These are phyloP conservation scores for Fusarium sp. DNA, from an alignment of 2,329 filamentous ascomycete species.

Conservation along the genomic window DNA sequence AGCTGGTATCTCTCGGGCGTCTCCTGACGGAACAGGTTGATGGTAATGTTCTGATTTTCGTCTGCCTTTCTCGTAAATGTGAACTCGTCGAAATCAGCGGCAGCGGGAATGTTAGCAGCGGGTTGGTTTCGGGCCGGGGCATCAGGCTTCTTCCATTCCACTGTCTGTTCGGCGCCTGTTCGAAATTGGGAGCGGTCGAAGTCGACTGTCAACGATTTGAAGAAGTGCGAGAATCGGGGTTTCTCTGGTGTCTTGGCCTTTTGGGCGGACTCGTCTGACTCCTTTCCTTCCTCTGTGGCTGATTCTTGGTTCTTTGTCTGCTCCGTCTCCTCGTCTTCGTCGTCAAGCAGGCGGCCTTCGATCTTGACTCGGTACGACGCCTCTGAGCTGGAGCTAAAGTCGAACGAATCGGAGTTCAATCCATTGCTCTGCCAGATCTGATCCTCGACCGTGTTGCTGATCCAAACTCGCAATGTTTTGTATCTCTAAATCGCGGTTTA, in stretches of 20 bases:
- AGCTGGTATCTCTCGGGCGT: conserved; percentile 85
- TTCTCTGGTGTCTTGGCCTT: conserved; percentile 56
- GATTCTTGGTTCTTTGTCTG: conserved; percentile 57
- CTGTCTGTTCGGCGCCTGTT: conserved; percentile 64
- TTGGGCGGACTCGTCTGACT: conserved; percentile 42
- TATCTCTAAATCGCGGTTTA: conserved; percentile 65
- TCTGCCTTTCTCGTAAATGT: conserved; percentile 93
- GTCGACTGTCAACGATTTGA: conserved; percentile 81
- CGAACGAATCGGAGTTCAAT: conserved; percentile 79
- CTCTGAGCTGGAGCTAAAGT: conserved; percentile 81
- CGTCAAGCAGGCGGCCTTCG: conserved; percentile 84
- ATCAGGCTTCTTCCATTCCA: conserved; percentile 90
- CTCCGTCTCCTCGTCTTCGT: conserved; percentile 69
- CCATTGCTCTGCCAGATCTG: conserved; percentile 88
- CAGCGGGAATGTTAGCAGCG: conserved; percentile 58
- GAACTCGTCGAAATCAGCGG: conserved; percentile 87
- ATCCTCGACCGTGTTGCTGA: conserved; percentile 93
- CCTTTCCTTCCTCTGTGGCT: conserved; percentile 42
- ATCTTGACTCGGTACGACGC: conserved; percentile 92
- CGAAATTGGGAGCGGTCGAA: conserved; percentile 72
- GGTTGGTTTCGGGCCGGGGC: conserved; percentile 62
- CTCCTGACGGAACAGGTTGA: conserved; percentile 88
- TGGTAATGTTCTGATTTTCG: conserved; percentile 89
- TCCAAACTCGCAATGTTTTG: conserved; percentile 90
- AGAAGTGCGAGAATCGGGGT: conserved; percentile 79